A percentile compares a stretch with the other conserved stretches of the same genome.
These are phyloP conservation scores for Alloascoidea hylecoeti DNA, from an alignment of 805 yeast genomes.

Conservation along the genomic window DNA sequence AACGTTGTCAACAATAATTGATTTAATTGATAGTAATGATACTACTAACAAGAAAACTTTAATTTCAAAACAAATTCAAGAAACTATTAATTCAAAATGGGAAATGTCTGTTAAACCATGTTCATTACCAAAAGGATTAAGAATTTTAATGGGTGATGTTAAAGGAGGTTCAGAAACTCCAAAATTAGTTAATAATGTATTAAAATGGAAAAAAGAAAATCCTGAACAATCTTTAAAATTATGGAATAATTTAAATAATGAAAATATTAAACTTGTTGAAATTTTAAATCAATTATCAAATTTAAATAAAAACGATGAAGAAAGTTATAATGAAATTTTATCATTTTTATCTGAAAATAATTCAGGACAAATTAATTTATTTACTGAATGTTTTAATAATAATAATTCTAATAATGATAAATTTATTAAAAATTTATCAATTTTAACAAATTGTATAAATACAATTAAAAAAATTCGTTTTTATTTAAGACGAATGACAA, in stretches of 20 bases:
- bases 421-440: neutral
- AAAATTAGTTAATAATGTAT: slow-evolving; percentile 64
- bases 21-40: slow-evolving; percentile 11
- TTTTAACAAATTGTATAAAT: slow-evolving; percentile 1
- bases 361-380: slow-evolving; percentile 6
- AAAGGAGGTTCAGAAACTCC: slow-evolving; percentile 92
- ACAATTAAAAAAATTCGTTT: slow-evolving; percentile 29
- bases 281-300: slow-evolving; percentile 27
- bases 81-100: slow-evolving; percentile 33
- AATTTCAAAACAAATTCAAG: slow-evolving; percentile 7
- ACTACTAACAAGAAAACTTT: slow-evolving; percentile 20
- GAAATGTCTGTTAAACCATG: slow-evolving; percentile 37
- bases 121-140: slow-evolving; percentile 52
- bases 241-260: slow-evolving; percentile 39
- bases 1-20: slow-evolving; percentile 22
- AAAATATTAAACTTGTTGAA: slow-evolving; percentile 43
- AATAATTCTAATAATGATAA: slow-evolving; percentile 1
- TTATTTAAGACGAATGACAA: slow-evolving; percentile 46
- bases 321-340: slow-evolving; percentile 19
- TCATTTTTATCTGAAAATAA: slow-evolving; percentile 9
- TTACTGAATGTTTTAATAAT: neutral
- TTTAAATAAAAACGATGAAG: slow-evolving; percentile 17
- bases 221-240: slow-evolving; percentile 35
- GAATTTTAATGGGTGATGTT: slow-evolving; percentile 85
- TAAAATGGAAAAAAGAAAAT: slow-evolving; percentile 46